phyloP scores from a whole-genome alignment of 148 eudicot genomes.

The Chenopodium berlandieri region DNA sequence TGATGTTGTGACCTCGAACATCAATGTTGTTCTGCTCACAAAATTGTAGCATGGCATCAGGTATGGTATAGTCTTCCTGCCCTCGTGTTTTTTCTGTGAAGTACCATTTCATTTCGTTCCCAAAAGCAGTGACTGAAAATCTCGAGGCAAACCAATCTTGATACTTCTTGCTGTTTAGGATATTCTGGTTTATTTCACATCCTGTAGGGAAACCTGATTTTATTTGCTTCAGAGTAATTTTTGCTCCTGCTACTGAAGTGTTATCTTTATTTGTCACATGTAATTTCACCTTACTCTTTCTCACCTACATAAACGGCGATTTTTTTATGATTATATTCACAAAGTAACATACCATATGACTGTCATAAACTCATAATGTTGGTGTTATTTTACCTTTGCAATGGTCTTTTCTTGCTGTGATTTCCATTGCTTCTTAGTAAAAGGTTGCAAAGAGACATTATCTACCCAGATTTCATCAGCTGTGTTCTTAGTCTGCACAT shows the following conservation, averaged over 20 bases:
- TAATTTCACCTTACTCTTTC: constrained; percentile 43
- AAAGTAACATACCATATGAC: neutral
- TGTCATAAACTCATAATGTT: neutral
- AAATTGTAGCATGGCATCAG: constrained; percentile 41
- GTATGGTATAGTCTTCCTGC: constrained; percentile 34
- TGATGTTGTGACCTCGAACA: constrained; percentile 41
- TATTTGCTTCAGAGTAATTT: constrained; percentile 32
- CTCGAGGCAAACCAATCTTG: constrained; percentile 57
- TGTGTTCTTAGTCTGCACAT: constrained; percentile 43
- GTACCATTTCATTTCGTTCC: constrained; percentile 52
- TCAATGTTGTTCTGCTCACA: constrained; percentile 37
- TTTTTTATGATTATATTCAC: neutral
- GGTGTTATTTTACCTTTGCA: constrained; percentile 42
- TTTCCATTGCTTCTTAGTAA: constrained; percentile 64
- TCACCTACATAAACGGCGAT: constrained; percentile 32
- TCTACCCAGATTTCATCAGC: constrained; percentile 55
- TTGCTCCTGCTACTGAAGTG: constrained; percentile 37
- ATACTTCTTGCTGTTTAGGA: constrained; percentile 42
- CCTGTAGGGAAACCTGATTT: constrained; percentile 51
- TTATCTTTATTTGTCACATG: constrained; percentile 34
- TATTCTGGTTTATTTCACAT: constrained; percentile 42
- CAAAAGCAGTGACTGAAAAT: constrained; percentile 45
- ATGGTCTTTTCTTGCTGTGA: constrained; percentile 55
- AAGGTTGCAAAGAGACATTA: constrained; percentile 64
- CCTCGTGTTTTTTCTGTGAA: constrained; percentile 34